Evolutionary conservation across 2,329 filamentous ascomycete genomes (phyloP).

Genomic region (Lachnellula cervina): DNA sequence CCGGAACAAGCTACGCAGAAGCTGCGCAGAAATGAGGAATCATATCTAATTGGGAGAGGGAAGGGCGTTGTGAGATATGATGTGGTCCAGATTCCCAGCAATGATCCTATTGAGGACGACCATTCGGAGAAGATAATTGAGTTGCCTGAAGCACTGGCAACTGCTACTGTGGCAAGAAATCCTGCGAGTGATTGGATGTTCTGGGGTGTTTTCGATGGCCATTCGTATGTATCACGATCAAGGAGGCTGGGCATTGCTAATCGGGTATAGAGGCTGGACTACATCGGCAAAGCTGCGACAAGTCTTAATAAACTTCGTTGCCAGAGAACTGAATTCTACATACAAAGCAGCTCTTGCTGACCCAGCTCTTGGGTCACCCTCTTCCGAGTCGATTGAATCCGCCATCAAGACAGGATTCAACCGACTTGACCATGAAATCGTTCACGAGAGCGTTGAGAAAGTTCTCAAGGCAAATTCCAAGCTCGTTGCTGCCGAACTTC

Average conservation of each 20-base stretch:
- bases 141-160: conserved; percentile 58
- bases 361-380: conserved; percentile 55
- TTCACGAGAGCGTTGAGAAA: conserved; percentile 86
- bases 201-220: conserved; percentile 98
- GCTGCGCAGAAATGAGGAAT: conserved; percentile 83
- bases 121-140: conserved; percentile 98
- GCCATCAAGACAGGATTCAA: conserved; percentile 93
- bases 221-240: conserved; percentile 60
- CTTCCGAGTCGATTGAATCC: conserved; percentile 74
- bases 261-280: conserved; percentile 74
- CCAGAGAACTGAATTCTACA: conserved; percentile 84
- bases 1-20: conserved; percentile 90
- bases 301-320: conserved; percentile 86
- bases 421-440: conserved; percentile 87
- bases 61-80: conserved; percentile 93
- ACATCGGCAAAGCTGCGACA: conserved; percentile 95
- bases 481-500: conserved; percentile 81
- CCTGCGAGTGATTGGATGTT: conserved; percentile 93
- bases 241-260: conserved; percentile 14
- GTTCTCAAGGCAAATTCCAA: conserved; percentile 86
- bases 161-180: conserved; percentile 35
- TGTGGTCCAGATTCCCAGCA: conserved; percentile 88
- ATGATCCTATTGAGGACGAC: conserved; percentile 97
- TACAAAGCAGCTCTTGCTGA: conserved; percentile 70
- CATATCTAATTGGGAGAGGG: conserved; percentile 82